These are phyloP conservation scores for Noccaea bulbosa DNA, from an alignment of 345 rosid genomes.

Conservation along the genomic window DNA sequence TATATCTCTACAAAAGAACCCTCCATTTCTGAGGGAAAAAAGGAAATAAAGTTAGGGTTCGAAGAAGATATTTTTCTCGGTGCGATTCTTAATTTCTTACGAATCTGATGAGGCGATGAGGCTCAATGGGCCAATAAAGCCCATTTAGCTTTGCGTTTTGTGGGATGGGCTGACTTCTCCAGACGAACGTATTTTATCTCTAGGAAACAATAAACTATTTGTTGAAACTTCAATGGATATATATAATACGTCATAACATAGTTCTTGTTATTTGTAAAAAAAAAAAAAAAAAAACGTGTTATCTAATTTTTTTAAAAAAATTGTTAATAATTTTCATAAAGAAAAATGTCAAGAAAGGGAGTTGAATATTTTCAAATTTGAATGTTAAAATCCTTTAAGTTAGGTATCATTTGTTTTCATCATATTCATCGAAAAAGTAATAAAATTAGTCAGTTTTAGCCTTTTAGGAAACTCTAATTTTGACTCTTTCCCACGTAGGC, in stretches of 20 bases:
- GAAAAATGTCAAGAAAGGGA: too few species aligned
- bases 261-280: too few species aligned
- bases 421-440: neutral
- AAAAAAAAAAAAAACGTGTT: too few species aligned
- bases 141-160: constrained; percentile 5
- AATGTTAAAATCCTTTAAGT: too few species aligned
- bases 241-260: too few species aligned
- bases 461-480: neutral
- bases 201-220: too few species aligned
- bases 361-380: too few species aligned
- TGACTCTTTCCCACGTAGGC: neutral
- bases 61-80: constrained; percentile 26
- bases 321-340: too few species aligned
- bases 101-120: constrained; percentile 9
- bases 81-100: constrained; percentile 3
- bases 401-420: too few species aligned
- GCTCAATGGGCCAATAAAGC: constrained; percentile 24
- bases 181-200: neutral
- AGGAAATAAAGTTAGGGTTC: constrained; percentile 33
- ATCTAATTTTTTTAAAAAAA: too few species aligned
- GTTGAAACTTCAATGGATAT: too few species aligned
- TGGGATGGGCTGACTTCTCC: constrained; percentile 6
- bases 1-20: neutral
- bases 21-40: constrained; percentile 9
- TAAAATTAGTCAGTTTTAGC: neutral